Percentiles rank a stretch among this genome's conserved stretches.
These are phyloP conservation scores for Pyronema domesticum DNA, from an alignment of 495 filamentous ascomycete genomes.

Conservation along the genomic window DNA sequence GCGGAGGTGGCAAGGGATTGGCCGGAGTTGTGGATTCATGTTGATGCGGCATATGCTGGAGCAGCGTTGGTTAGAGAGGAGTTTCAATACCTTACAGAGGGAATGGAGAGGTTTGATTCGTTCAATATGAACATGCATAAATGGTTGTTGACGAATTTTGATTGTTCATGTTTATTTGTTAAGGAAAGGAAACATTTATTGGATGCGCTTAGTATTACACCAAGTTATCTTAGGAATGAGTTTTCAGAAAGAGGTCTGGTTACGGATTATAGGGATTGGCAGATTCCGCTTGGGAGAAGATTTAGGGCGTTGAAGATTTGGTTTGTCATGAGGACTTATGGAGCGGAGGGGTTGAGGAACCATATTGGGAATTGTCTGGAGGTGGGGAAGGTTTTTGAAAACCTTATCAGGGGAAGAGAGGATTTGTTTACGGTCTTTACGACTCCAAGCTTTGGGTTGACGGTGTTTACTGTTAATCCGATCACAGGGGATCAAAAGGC, in stretches of 20 bases:
- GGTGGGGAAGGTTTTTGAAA: conserved; percentile 53
- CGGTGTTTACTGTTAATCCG: conserved; percentile 45
- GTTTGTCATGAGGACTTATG: conserved; percentile 86
- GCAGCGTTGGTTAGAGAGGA: conserved; percentile 65
- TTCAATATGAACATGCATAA: conserved; percentile 97
- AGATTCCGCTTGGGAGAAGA: conserved; percentile 84
- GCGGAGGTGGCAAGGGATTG: conserved; percentile 43
- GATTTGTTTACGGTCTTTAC: conserved; percentile 69
- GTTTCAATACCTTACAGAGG: conserved; percentile 48
- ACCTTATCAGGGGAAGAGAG: conserved; percentile 35
- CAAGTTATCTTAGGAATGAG: conserved; percentile 62
- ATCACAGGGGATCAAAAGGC: conserved; percentile 16
- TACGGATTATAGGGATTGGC: conserved; percentile 96
- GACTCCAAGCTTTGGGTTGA: conserved; percentile 60
- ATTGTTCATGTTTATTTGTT: conserved; percentile 70
- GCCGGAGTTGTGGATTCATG: conserved; percentile 69
- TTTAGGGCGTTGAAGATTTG: conserved; percentile 89
- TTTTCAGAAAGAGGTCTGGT: conserved; percentile 70
- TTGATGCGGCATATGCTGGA: conserved; percentile 94
- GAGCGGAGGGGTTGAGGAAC: conserved; percentile 55
- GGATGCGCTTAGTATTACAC: conserved; percentile 63
- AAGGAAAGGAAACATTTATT: conserved; percentile 56
- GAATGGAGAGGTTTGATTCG: conserved; percentile 55
- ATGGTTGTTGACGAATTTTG: conserved; percentile 91
- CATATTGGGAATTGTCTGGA: conserved; percentile 49